Base-by-base conservation (phyloP, 495 filamentous ascomycete genomes). In the Aspergillus egyptiacus region DNA sequence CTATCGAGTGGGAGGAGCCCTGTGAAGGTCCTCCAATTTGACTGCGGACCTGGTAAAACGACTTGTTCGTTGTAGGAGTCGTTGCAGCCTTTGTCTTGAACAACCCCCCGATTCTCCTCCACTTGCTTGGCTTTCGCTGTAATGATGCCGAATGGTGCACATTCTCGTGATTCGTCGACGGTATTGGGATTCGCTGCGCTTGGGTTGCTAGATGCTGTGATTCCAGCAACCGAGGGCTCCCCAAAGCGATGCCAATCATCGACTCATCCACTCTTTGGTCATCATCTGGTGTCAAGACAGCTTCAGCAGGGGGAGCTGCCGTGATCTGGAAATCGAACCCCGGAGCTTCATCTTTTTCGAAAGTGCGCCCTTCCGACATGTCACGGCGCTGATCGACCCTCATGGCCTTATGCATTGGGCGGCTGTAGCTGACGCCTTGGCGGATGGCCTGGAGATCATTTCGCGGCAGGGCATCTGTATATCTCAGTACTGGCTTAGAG, bases 21-120 rank as follows among this genome's bases (percentile, higher is more conserved):
- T 57, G 58, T 11, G 42, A 25, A 4, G 52, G 53, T 33, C 28
- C 46, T 24, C 56, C 50, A 10, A 17, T 48, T 24, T 40, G 31
- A 15, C 19, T 32, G 4, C 24, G 55, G 32, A 58, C 53, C 38
- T 54, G 52, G 28, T 57, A 57, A 37, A 61, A 61, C 3, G 63
- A 51, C 30, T 61, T 51, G 7, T 63, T 51, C 13, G 58, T 44
- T 2, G 48, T 48, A 10, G 62, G 54, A 33, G 59, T 51, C 15
- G 64, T 33, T 8, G 63, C 63, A 57, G 61, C 63, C 46, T 72
- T 82, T 11, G 66, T 70, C 46, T 60, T 71, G 54, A 80, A 76
- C 2, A 80, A 36, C 1, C 69, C 69, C 1, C 75, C 75, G 52
- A 83, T 68, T 41, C 76, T 72, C 62, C 70, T 80, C 79, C 79